Evolutionary conservation across 257 asterid genomes (phyloP).

Genomic region (Solanum pimpinellifolium): DNA sequence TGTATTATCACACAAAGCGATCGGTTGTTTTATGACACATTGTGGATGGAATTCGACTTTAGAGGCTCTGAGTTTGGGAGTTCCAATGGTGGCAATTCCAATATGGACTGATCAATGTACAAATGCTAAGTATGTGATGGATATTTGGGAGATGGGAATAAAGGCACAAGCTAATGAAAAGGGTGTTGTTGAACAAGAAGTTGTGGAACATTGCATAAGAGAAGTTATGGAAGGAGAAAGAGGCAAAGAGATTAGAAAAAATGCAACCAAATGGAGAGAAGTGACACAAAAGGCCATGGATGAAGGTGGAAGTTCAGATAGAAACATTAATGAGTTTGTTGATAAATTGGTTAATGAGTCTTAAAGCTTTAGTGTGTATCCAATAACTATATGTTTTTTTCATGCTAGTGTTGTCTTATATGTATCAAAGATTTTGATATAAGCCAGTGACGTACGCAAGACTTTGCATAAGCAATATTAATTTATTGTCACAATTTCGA

Average conservation of each 20-base stretch:
- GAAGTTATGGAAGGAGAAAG: not conserved
- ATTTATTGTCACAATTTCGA: not conserved
- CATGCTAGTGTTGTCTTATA: not conserved
- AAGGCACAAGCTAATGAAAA: not conserved
- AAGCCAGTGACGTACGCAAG: not conserved
- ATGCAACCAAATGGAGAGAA: not conserved
- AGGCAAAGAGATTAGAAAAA: not conserved
- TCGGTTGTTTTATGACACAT: not conserved
- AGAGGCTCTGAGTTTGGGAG: not conserved
- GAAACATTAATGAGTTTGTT: not conserved
- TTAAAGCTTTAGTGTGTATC: too few relatives aligned
- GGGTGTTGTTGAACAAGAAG: not conserved
- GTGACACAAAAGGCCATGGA: not conserved
- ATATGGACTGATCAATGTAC: not conserved
- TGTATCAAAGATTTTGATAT: not conserved
- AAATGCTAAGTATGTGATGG: conserved; percentile 5
- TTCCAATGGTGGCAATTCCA: not conserved
- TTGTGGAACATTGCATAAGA: not conserved
- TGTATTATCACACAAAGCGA: not conserved
- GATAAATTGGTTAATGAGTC: not conserved
- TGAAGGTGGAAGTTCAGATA: not conserved
- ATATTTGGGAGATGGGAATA: conserved; percentile 1
- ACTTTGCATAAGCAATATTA: not conserved
- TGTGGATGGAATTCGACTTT: not conserved
- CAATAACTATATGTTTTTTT: not conserved